Base-by-base conservation (phyloP, 2,329 filamentous ascomycete species). In the Sphaerulina musiva region DNA sequence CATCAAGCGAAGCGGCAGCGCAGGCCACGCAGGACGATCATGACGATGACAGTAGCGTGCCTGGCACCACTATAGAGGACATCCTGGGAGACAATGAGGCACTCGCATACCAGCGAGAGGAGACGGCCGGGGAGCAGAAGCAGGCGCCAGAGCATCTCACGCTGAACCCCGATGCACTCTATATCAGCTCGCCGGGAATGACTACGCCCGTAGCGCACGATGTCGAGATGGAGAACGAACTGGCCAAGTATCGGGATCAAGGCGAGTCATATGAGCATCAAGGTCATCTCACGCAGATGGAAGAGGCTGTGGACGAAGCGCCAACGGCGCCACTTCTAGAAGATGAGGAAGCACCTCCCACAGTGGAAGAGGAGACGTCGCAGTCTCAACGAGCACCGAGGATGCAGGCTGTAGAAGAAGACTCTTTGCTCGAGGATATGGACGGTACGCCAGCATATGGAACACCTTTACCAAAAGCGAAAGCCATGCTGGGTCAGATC, bases 221-320 rank as follows among this genome's bases (percentile, higher is more conserved):
- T 14, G 41, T 47, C 12, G 32, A 55, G 4, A 46, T 50, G 20
- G 59, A 54, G 42, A 52, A 46, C 5, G 60, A 60, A 45, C 40
- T 55, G 8, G 58, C 50, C 20, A 48, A 42, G 32, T 14, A 20
- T 4, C 51, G 55, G 23, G 46, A 54, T 26, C 45, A 55, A 49
- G 46, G 49, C 20, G 48, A 46, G 11, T 42, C 44, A 67, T 78
- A 78, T 59, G 75, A 77, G 53, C 71, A 74, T 55, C 75, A 78
- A 54, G 71, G 75, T 40, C 72, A 75, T 47, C 66, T 66, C 0
- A 73, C 74, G 4, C 65, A 72, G 8, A 62, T 77, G 58, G 75
- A 77, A 48, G 70, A 75, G 20, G 74, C 75, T 20, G 62, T 75
- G 23, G 68, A 72, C 17, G 74, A 77, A 49, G 72, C 71, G 49